Evolutionary conservation across 257 asterid genomes (phyloP).

Genomic region (Penstemon eatonii): DNA sequence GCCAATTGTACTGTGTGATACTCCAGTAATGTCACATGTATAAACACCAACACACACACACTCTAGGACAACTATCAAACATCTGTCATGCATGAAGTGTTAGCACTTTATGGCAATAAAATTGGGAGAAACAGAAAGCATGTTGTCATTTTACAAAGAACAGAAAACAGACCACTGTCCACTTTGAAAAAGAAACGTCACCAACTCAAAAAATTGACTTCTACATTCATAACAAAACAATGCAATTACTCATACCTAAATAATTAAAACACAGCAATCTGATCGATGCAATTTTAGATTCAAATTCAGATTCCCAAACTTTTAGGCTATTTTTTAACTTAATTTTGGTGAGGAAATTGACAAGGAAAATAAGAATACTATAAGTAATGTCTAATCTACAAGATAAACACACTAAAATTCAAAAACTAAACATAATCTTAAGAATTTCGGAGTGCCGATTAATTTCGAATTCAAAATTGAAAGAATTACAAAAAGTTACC

Average conservation of each 20-base stretch:
- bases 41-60: constrained; percentile 4
- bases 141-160: background rate
- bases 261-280: background rate
- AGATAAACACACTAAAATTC: background rate
- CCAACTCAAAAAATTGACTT: background rate
- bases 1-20: background rate
- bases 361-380: background rate
- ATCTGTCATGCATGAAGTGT: background rate
- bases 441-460: too few species aligned
- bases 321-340: background rate
- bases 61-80: background rate
- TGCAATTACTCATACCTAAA: constrained; percentile 3
- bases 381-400: constrained; percentile 1
- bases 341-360: background rate
- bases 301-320: constrained; percentile 1
- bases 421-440: too few species aligned
- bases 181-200: background rate
- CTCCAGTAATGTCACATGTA: constrained; percentile 10
- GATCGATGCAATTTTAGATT: background rate
- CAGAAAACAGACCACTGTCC: constrained; percentile 1
- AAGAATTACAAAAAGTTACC: too few species aligned
- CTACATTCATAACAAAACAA: constrained; percentile 5
- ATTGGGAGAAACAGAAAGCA: background rate
- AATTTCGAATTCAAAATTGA: too few species aligned
- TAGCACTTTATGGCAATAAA: too few species aligned